Base-by-base conservation (phyloP, 2,329 filamentous ascomycete species). In the Fusarium clavum region DNA sequence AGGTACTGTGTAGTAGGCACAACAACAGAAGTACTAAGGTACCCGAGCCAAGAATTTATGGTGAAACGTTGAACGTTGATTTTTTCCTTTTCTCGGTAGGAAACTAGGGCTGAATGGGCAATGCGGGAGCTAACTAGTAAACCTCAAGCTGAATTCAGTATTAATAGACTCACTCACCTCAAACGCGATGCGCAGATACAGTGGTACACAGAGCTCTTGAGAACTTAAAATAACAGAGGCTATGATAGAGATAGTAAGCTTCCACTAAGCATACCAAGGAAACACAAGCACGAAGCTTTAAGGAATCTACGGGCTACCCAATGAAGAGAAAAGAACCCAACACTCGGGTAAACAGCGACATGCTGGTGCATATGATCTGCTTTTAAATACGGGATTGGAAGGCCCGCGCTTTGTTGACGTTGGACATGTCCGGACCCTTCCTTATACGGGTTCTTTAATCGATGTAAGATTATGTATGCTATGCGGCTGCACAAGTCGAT, bases 351-450 rank as follows among this genome's bases (percentile, higher is more conserved):
- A 30, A 58, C 16, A 34, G 63, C 22, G 44, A 66, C 48, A 66
- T 66, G 63, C 54, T 49, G 44, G 58, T 44, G 47, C 43, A 67
- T 67, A 68, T 68, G 64, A 68, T 68, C 64, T 64, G 40, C 64
- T 58, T 20, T 64, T 54, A 59, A 68, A 68, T 64, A 68, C 47
- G 52, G 57, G 52, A 58, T 45, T 38, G 34, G 34, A 56, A 30
- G 34, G 44, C 30, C 60, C 41, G 38, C 30, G 46, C 44, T 41
- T 34, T 64, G 53, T 51, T 55, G 60, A 64, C 51, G 45, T 18
- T 57, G 45, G 27, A 48, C 32, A 30, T 40, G 10, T 38, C 34
- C 34, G 34, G 34, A 53, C 12, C 34, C 34, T 52, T 41, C 41
- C 20, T 44, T 11, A n/a, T 38, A 18, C 34, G 16, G 34, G 16